Evolutionary conservation across 129 eudicot genomes (phyloP).

Genomic region (Solidago caesia): DNA sequence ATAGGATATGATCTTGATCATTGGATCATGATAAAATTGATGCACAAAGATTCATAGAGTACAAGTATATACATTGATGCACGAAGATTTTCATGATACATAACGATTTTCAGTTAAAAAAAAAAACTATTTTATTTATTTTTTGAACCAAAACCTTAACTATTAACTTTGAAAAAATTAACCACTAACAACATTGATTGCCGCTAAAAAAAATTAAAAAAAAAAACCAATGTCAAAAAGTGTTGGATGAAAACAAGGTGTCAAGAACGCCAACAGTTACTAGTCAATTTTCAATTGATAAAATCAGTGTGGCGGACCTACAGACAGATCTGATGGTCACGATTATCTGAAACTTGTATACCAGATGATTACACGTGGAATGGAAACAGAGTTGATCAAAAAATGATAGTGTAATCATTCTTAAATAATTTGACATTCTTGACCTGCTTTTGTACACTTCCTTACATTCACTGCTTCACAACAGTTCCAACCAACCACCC

Average conservation of each 20-base stretch:
- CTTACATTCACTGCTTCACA: conserved; percentile 36
- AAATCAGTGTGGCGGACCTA: conserved; percentile 27
- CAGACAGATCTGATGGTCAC: conserved; percentile 38
- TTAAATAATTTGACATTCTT: conserved; percentile 59
- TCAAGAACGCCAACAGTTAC: conserved; percentile 21
- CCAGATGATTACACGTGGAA: conserved; percentile 38
- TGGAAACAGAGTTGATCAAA: conserved; percentile 20
- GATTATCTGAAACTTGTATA: neutral
- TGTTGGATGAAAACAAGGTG: conserved; percentile 31
- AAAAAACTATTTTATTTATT: no score
- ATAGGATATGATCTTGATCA: no score
- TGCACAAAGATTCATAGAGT: no score
- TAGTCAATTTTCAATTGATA: conserved; percentile 37
- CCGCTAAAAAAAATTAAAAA: neutral
- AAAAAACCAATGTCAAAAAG: conserved; percentile 22
- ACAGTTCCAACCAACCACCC: conserved; percentile 30
- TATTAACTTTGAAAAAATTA: no score
- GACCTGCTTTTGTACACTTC: conserved; percentile 35
- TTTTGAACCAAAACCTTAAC: no score
- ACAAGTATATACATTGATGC: no score
- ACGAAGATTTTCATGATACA: no score
- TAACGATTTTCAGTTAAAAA: no score
- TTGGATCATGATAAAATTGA: no score
- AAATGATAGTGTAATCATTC: conserved; percentile 55
- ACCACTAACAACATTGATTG: no score